Base-by-base conservation (phyloP, 495 filamentous ascomycete species). In the Penicillium cosmopolitanum region DNA sequence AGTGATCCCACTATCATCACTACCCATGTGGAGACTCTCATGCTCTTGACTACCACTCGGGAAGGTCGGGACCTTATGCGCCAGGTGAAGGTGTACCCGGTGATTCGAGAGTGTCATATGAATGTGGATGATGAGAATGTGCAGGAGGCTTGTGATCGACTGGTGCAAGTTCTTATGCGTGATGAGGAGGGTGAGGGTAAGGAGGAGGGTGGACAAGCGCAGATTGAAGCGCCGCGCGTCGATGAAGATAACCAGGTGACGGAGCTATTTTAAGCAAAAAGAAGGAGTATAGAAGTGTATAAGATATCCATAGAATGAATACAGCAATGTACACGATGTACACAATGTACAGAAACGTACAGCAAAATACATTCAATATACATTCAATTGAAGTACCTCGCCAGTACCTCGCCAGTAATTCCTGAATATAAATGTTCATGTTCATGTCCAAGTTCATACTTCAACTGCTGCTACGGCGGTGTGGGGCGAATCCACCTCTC, bases 101-200 rank as follows among this genome's bases (percentile, higher is more conserved):
- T 98, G 51, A 81, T 98, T 34, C 78, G 94, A 55, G 95, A 97
- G 69, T 86, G 88, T 34, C 95, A 98, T 80, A 65, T 91, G 58
- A 80, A 84, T 44, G 85, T 93, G 12, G 81, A 93, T 31, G 79
- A 96, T 68, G 93, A 97, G 53, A 86, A 78, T 18, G 91, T 98
- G 40, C 81, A 83, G 59, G 93, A 96, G 66, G 89, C 85, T 15
- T 95, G 91, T 64, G 95, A 98, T 69, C 81, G 95, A 65, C 65
- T 97, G 51, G 95, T 98, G 36, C 91, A 98, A 64, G 85, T 98
- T 12, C 67, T 98, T 43, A 96, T 96, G 93, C 82, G 89, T 51
- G 92, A 93, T 59, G 95, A 82, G 61, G 74, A 72, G 46, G 74
- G 68, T 16, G 74, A 77, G 51, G 71, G 64, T 40, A 67, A 64